A percentile compares a stretch with the other conserved stretches of the same genome.
Evolutionary conservation across 2,329 filamentous ascomycete genomes (phyloP).

Genomic region (Juglanconis sp.): DNA sequence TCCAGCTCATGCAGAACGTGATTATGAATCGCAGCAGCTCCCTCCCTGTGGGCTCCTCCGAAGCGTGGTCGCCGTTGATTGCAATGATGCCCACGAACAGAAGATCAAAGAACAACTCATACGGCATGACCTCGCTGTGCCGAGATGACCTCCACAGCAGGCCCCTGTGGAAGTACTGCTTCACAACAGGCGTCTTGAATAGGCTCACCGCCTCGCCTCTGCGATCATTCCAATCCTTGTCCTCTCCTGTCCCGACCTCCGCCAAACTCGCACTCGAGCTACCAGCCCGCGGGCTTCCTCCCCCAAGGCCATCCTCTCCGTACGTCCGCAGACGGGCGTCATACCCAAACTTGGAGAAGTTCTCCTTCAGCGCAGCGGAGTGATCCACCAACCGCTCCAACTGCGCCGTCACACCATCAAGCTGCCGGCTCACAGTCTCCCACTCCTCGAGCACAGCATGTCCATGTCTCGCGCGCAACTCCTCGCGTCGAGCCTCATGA

Average conservation of each 20-base stretch:
- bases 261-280: slow-evolving; percentile 19
- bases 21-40: slow-evolving; percentile 58
- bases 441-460: slow-evolving; percentile 48
- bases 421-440: slow-evolving; percentile 50
- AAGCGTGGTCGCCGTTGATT: slow-evolving; percentile 58
- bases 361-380: slow-evolving; percentile 54
- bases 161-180: slow-evolving; percentile 65
- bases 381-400: slow-evolving; percentile 53
- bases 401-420: slow-evolving; percentile 50
- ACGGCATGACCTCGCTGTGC: slow-evolving; percentile 58
- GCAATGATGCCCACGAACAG: slow-evolving; percentile 62
- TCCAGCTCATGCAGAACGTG: slow-evolving; percentile 61
- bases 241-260: slow-evolving; percentile 6
- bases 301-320: slow-evolving; percentile 27
- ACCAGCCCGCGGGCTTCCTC: slow-evolving; percentile 29
- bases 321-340: slow-evolving; percentile 53
- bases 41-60: slow-evolving; percentile 51
- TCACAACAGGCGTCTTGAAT: slow-evolving; percentile 56
- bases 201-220: slow-evolving; percentile 44
- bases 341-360: slow-evolving; percentile 63
- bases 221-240: slow-evolving; percentile 23
- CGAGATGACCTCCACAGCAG: slow-evolving; percentile 60
- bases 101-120: slow-evolving; percentile 64
- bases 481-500: slow-evolving; percentile 45
- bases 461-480: slow-evolving; percentile 38